Evolutionary conservation across 441 rosid species (phyloP), one percentile per base, ranked within the genome.

Genomic region (Jatropha podagrica): DNA sequence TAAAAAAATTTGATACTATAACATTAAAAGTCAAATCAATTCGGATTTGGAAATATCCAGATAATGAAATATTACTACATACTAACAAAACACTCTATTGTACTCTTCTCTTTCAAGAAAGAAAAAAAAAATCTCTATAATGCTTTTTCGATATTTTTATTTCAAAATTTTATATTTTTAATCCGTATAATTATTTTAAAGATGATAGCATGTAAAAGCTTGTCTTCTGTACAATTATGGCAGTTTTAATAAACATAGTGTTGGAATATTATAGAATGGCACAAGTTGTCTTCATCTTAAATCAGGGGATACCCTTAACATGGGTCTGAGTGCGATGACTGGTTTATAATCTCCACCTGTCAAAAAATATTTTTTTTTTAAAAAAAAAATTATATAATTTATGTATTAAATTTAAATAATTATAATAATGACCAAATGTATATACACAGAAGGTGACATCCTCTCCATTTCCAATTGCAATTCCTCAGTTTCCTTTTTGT

Each of bases 241-340:
- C 48, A 11, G 32, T 2, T 41, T 17, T 42, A 17, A n/a, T 17
- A 14, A 6, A 4, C n/a, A 1, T 65, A 38, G 7, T 65, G 37
- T 66, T 42, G 26, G 27, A 42, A 42, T n/a, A 42, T 8, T 66
- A 67, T 67, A 26, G 40, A 62, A 52, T 42, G 71, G 7, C 71
- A 15, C 56, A 67, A 48, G 71, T 48, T 48, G 71, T 67, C 71
- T 12, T 4, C 40, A 26, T 67, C 55, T 67, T 46, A 11, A 44
- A 12, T 46, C 32, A 46, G 40, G 70, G 40, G 52, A 46, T 65
- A 65, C 32, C 51, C 55, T 15, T 12, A 51, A 51, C 51, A 46
- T 46, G 51, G 15, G 15, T 48, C 26, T 55, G 26, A 55, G 27
- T 2, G n/a, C 3, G 5, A 7, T 56, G 27, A 20, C 12, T 18